A percentile compares a stretch with the other conserved stretches of the same genome.
Conservation (phyloP, 2,329 filamentous ascomycete species). For the Macrophomina phaseolina region DNA sequence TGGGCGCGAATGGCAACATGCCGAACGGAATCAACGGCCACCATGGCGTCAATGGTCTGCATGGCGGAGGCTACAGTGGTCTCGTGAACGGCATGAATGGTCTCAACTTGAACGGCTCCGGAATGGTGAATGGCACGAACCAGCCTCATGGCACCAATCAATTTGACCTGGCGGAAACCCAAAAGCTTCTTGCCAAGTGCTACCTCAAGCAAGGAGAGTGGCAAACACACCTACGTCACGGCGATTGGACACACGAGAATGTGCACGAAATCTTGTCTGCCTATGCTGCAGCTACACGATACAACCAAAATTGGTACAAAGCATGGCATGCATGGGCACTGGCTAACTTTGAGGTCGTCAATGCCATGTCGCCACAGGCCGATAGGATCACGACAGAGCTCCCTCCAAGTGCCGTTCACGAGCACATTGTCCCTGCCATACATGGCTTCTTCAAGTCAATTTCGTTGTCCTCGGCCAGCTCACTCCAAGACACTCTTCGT, state of each 20-base stretch:
- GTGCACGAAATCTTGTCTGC: conserved; percentile 89
- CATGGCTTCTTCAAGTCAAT: conserved; percentile 98
- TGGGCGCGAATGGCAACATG: conserved; percentile 43
- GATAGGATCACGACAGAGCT: conserved; percentile 64
- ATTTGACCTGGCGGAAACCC: conserved; percentile 58
- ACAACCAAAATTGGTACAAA: conserved; percentile 96
- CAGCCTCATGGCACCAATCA: conserved; percentile 36
- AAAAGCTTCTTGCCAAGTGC: conserved; percentile 85
- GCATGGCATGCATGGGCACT: conserved; percentile 99
- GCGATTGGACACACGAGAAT: conserved; percentile 86
- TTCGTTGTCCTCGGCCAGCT: conserved; percentile 86
- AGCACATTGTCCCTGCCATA: conserved; percentile 93
- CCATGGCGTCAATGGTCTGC: conserved; percentile 54
- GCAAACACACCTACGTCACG: conserved; percentile 83
- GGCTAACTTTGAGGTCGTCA: conserved; percentile 98
- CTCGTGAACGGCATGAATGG: conserved; percentile 57
- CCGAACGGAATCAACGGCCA: conserved; percentile 53
- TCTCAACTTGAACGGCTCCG: conserved; percentile 44
- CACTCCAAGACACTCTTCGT: conserved; percentile 91
- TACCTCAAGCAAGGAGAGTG: conserved; percentile 97
- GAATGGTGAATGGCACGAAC: conserved; percentile 39
- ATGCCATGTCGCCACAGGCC: conserved; percentile 71
- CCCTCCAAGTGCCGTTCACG: conserved; percentile 73
- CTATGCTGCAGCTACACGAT: conserved; percentile 89
- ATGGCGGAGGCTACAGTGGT: conserved; percentile 43